Conservation (phyloP, 139 green algal genomes). For the Penium margaritaceum region DNA sequence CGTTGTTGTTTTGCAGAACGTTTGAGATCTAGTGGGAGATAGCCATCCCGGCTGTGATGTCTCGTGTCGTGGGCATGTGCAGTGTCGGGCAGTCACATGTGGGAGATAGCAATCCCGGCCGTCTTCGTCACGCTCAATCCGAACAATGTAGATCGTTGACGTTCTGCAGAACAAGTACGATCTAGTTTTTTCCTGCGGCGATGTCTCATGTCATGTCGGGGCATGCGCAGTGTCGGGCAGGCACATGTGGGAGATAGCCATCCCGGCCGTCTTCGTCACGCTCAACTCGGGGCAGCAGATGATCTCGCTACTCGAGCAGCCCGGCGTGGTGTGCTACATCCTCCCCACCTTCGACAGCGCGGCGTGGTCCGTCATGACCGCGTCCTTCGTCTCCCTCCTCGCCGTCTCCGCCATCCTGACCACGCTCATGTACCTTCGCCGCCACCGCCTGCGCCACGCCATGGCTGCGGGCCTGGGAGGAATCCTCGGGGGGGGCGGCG, state of each 20-base stretch:
- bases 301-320: neutral
- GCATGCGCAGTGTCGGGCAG: conserved; percentile 38
- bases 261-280: conserved; percentile 40
- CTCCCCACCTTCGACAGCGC: conserved; percentile 30
- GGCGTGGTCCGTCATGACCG: conserved; percentile 38
- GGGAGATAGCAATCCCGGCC: conserved; percentile 37
- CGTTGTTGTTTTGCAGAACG: no score
- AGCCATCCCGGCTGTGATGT: no score
- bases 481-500: neutral
- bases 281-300: conserved; percentile 29
- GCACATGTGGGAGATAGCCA: conserved; percentile 15
- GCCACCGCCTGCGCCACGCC: conserved; percentile 26
- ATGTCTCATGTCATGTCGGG: no score
- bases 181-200: no score
- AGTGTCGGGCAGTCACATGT: conserved; percentile 32
- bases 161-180: no score
- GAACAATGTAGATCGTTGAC: no score
- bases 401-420: conserved; percentile 36
- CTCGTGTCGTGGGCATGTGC: no score
- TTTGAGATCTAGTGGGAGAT: no score
- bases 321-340: conserved; percentile 15
- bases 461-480: neutral
- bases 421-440: conserved; percentile 41
- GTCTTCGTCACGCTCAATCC: conserved; percentile 37
- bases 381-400: conserved; percentile 42